phyloP scores from a whole-genome alignment of 495 filamentous ascomycete genomes.

The Recurvomyces mirabilis region DNA sequence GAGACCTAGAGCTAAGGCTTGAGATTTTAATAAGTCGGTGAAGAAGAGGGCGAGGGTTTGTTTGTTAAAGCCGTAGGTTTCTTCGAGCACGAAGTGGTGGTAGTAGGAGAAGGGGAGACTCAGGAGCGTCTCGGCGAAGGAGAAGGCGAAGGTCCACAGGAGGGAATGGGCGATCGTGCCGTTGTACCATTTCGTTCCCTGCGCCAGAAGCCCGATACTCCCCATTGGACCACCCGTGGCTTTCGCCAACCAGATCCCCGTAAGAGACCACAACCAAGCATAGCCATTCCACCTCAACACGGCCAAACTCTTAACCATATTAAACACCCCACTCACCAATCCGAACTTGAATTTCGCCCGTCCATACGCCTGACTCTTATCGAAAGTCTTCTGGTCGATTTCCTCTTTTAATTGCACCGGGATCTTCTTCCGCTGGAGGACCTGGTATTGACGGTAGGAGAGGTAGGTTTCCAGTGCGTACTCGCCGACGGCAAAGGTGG shows the following conservation, averaged over 20 bases:
- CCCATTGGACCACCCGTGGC: slow-evolving; percentile 43
- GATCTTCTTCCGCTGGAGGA: slow-evolving; percentile 64
- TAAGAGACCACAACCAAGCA: slow-evolving; percentile 76
- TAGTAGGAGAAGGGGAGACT: slow-evolving; percentile 78
- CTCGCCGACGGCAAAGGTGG: slow-evolving; percentile 83
- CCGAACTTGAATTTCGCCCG: slow-evolving; percentile 87
- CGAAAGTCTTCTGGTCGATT: slow-evolving; percentile 79
- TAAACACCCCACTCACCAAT: slow-evolving; percentile 66
- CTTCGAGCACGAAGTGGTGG: slow-evolving; percentile 87
- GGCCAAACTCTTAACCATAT: slow-evolving; percentile 71
- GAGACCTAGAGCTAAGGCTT: slow-evolving; percentile 65
- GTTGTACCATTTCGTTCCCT: background rate
- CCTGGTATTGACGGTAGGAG: slow-evolving; percentile 72
- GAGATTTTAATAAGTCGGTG: slow-evolving; percentile 83
- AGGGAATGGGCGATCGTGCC: slow-evolving; percentile 92
- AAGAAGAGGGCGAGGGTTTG: slow-evolving; percentile 82
- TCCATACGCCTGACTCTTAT: slow-evolving; percentile 92
- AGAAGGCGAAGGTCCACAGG: slow-evolving; percentile 81
- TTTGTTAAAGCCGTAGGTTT: slow-evolving; percentile 98
- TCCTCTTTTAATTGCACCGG: slow-evolving; percentile 78
- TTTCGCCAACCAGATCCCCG: slow-evolving; percentile 58
- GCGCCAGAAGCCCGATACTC: too few relatives aligned
- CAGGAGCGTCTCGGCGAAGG: slow-evolving; percentile 62
- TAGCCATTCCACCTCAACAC: slow-evolving; percentile 86
- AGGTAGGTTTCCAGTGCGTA: slow-evolving; percentile 79